A percentile compares a stretch with the other conserved stretches of the same genome.
These are phyloP conservation scores for Lasiosphaeria hispida DNA, from an alignment of 495 filamentous ascomycete species.

Conservation along the genomic window DNA sequence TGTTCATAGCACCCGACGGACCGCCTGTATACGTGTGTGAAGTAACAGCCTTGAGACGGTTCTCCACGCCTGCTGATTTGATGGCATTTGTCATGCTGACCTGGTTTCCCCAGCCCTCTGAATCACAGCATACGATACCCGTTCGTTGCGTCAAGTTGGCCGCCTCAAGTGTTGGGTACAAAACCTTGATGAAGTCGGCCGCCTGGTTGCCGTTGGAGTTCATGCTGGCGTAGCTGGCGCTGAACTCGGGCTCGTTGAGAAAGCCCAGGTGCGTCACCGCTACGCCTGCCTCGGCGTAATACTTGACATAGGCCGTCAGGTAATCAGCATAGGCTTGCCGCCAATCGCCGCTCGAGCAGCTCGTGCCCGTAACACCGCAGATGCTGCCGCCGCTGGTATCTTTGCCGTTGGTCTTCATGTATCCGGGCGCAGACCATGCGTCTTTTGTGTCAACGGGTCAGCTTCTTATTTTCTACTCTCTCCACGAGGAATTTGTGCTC, in stretches of 20 bases:
- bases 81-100: constrained; percentile 38
- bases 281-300: constrained; percentile 51
- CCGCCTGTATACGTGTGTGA: constrained; percentile 41
- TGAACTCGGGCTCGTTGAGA: constrained; percentile 44
- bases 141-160: constrained; percentile 29
- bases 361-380: too few relatives aligned
- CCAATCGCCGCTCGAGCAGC: too few relatives aligned
- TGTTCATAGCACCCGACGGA: constrained; percentile 31
- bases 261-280: constrained; percentile 49
- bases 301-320: constrained; percentile 41
- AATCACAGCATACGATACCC: constrained; percentile 42
- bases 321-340: too few relatives aligned
- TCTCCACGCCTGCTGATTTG: constrained; percentile 31
- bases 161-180: constrained; percentile 31
- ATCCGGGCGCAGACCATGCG: too few relatives aligned
- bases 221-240: constrained; percentile 40
- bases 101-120: constrained; percentile 42
- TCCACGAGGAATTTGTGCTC: too few relatives aligned
- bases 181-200: constrained; percentile 42
- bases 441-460: too few relatives aligned
- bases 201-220: constrained; percentile 36
- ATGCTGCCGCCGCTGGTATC: too few relatives aligned
- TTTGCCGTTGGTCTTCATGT: too few relatives aligned
- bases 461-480: too few relatives aligned
- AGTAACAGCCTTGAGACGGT: constrained; percentile 34